These are phyloP conservation scores for Leavenworthia alabamica DNA, from an alignment of 345 rosid genomes.

Conservation along the genomic window DNA sequence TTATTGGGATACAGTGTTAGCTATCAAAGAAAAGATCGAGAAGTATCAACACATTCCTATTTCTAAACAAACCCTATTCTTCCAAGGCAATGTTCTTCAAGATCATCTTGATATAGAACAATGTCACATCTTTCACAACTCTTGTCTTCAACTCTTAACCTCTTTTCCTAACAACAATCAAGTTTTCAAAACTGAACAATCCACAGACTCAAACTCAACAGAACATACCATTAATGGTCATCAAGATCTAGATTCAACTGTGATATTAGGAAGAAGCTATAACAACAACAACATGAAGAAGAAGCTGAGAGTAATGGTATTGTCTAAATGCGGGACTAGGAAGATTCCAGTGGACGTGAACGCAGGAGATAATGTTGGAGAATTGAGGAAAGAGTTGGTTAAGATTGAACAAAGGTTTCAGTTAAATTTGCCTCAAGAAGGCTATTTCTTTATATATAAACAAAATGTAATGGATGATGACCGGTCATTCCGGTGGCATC, in stretches of 20 bases:
- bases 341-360: slow-evolving; percentile 54
- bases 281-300: slow-evolving; percentile 13
- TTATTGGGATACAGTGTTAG: slow-evolving; percentile 59
- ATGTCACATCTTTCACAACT: slow-evolving; percentile 51
- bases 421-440: slow-evolving; percentile 57
- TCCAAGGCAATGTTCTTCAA: slow-evolving; percentile 56
- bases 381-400: slow-evolving; percentile 57
- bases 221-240: slow-evolving; percentile 31
- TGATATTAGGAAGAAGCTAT: not conserved
- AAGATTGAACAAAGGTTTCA: slow-evolving; percentile 46
- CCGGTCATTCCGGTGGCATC: slow-evolving; percentile 65
- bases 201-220: slow-evolving; percentile 22
- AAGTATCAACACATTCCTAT: slow-evolving; percentile 59
- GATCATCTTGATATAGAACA: slow-evolving; percentile 53
- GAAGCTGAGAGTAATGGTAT: slow-evolving; percentile 53
- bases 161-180: slow-evolving; percentile 23
- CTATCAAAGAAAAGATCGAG: slow-evolving; percentile 65
- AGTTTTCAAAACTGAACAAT: slow-evolving; percentile 26
- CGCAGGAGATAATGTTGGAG: slow-evolving; percentile 50
- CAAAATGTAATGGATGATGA: slow-evolving; percentile 78
- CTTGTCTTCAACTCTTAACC: slow-evolving; percentile 46
- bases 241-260: not conserved
- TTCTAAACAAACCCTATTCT: slow-evolving; percentile 49
- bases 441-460: slow-evolving; percentile 58
- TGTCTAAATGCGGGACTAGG: slow-evolving; percentile 46